These are phyloP conservation scores for Obelidium mucronatum DNA, from an alignment of 192 early-diverging fungal genomes.

Conservation along the genomic window DNA sequence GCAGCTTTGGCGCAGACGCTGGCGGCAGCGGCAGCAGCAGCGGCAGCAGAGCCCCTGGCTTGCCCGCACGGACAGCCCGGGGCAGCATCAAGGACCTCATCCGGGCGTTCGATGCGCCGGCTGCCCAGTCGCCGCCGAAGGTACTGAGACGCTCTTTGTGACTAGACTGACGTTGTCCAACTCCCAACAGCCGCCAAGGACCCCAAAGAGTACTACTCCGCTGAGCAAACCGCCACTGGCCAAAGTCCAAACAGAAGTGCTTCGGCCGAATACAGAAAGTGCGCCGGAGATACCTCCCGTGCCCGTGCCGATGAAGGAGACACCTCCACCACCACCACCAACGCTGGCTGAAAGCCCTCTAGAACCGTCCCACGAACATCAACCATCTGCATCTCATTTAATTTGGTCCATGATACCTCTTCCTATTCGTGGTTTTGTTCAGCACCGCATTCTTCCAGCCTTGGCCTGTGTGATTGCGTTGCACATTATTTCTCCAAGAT, in stretches of 20 bases:
- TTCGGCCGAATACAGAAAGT: background rate
- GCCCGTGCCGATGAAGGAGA: background rate
- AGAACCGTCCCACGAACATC: background rate
- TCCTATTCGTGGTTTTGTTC: background rate
- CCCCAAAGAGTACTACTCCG: too few species aligned
- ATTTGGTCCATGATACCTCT: background rate
- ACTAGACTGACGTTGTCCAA: too few species aligned
- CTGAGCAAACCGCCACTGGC: too few species aligned
- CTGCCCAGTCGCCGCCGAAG: background rate
- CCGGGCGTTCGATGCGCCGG: background rate
- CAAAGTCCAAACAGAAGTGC: too few species aligned
- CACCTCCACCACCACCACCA: too few species aligned
- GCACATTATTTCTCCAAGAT: constrained; percentile 27
- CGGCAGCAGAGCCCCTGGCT: background rate
- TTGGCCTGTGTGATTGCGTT: constrained; percentile 16
- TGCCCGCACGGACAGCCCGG: background rate
- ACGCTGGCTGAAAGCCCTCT: too few species aligned
- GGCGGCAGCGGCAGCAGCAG: background rate
- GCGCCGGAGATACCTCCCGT: background rate
- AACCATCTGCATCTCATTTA: too few species aligned
- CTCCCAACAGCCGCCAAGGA: too few species aligned
- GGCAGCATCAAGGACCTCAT: background rate
- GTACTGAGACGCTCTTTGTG: too few species aligned
- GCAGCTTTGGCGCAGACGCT: background rate
- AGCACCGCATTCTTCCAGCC: background rate